Percentiles rank a stretch among this genome's conserved stretches.
Evolutionary conservation across 2,329 filamentous ascomycete species (phyloP).

Genomic region (Ophiostoma ips): DNA sequence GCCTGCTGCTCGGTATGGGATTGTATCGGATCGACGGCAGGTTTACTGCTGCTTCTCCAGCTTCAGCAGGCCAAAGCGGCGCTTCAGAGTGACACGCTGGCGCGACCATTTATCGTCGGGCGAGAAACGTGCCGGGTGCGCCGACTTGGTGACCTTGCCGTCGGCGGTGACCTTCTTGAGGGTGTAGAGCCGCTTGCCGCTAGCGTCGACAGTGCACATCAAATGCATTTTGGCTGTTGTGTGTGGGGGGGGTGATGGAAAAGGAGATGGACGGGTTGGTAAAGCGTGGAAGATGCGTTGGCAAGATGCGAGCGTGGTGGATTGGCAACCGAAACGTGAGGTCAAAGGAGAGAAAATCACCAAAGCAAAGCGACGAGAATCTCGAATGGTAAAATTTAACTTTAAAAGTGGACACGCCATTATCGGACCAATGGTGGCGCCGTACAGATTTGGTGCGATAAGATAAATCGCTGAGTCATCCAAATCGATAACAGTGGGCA

Average conservation of each 20-base stretch:
- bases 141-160: constrained; percentile 84
- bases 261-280: neutral
- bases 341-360: too few species aligned
- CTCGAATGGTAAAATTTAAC: too few species aligned
- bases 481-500: too few species aligned
- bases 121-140: constrained; percentile 90
- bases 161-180: constrained; percentile 70
- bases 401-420: too few species aligned
- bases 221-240: constrained; percentile 35
- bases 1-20: neutral
- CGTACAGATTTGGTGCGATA: too few species aligned
- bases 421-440: too few species aligned
- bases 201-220: constrained; percentile 71
- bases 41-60: constrained; percentile 25
- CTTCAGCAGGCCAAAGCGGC: constrained; percentile 75
- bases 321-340: too few species aligned
- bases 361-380: too few species aligned
- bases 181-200: constrained; percentile 85
- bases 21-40: too few species aligned
- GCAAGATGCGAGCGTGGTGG: too few species aligned
- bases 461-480: too few species aligned
- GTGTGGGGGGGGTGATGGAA: neutral
- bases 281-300: neutral
- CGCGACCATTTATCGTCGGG: constrained; percentile 98
- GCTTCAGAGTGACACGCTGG: constrained; percentile 90